These are phyloP conservation scores for Apiospora marii DNA, from an alignment of 2,329 filamentous ascomycete species.

Conservation along the genomic window DNA sequence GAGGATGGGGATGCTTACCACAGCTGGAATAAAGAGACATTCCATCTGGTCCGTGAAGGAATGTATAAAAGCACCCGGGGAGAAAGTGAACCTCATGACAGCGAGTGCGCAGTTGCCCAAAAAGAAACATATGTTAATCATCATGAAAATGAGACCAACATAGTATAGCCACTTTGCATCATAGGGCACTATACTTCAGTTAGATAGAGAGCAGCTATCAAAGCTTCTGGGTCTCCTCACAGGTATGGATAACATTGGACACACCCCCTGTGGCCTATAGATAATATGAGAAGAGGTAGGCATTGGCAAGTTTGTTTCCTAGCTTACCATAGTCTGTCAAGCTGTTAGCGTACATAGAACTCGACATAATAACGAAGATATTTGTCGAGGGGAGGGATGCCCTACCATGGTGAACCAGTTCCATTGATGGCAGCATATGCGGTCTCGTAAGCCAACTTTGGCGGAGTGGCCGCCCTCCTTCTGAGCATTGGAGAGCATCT, in stretches of 20 bases:
- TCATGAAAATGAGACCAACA: slow-evolving; percentile 67
- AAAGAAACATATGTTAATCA: slow-evolving; percentile 71
- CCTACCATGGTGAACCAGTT: slow-evolving; percentile 75
- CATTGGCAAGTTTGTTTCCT: not conserved
- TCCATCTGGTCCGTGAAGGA: slow-evolving; percentile 82
- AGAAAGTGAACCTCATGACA: slow-evolving; percentile 71
- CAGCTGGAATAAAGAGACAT: slow-evolving; percentile 77
- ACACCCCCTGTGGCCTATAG: slow-evolving; percentile 62
- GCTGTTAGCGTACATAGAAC: not conserved
- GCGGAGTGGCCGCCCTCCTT: slow-evolving; percentile 33
- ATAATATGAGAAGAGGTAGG: slow-evolving; percentile 25
- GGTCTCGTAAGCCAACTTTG: slow-evolving; percentile 56
- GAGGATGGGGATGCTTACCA: slow-evolving; percentile 48
- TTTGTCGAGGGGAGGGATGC: not conserved
- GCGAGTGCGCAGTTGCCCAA: slow-evolving; percentile 70
- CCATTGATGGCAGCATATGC: slow-evolving; percentile 68
- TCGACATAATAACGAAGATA: not conserved
- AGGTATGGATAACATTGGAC: slow-evolving; percentile 59
- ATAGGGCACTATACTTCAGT: slow-evolving; percentile 55
- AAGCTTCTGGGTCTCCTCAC: slow-evolving; percentile 48
- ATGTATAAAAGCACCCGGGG: slow-evolving; percentile 73
- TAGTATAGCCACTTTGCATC: slow-evolving; percentile 62
- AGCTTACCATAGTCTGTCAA: slow-evolving; percentile 43
- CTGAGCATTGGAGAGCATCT: slow-evolving; percentile 44
- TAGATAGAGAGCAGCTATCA: slow-evolving; percentile 23